A percentile compares a stretch with the other conserved stretches of the same genome.
Conservation (phyloP, 2,329 filamentous ascomycete species). For the Dactylellina haptotyla region DNA sequence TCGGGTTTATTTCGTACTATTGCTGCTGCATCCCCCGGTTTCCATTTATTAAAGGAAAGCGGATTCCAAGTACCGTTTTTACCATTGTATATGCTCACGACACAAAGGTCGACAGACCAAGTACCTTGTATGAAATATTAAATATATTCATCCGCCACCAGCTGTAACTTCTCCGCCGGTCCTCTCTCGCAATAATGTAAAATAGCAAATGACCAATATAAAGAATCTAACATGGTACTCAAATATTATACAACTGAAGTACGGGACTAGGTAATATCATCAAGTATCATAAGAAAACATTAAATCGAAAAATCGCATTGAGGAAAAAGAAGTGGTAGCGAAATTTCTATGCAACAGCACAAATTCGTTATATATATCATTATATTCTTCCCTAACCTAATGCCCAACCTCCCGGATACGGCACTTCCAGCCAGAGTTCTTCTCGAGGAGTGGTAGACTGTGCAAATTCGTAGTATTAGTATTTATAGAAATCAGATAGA, state of each 20-base stretch:
- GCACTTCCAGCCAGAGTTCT: conserved; percentile 86
- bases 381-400: too few species aligned
- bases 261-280: background rate
- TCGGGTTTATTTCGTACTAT: background rate
- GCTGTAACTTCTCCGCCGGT: background rate
- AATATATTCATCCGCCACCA: too few species aligned
- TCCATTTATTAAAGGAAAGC: background rate
- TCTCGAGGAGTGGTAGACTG: conserved; percentile 83
- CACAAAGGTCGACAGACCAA: too few species aligned
- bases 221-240: background rate
- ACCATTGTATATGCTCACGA: too few species aligned
- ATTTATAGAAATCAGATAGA: background rate
- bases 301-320: background rate
- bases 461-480: conserved; percentile 60
- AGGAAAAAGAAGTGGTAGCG: background rate
- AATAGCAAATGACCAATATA: background rate
- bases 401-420: conserved; percentile 79
- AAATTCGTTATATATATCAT: conserved; percentile 29
- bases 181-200: too few species aligned
- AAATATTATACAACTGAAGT: conserved; percentile 22
- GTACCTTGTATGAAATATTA: too few species aligned
- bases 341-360: too few species aligned
- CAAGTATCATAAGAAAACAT: background rate
- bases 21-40: background rate
- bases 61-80: too few species aligned